Evolutionary conservation across 2,329 filamentous ascomycete species (phyloP).

Genomic region (Alternaria sp.): DNA sequence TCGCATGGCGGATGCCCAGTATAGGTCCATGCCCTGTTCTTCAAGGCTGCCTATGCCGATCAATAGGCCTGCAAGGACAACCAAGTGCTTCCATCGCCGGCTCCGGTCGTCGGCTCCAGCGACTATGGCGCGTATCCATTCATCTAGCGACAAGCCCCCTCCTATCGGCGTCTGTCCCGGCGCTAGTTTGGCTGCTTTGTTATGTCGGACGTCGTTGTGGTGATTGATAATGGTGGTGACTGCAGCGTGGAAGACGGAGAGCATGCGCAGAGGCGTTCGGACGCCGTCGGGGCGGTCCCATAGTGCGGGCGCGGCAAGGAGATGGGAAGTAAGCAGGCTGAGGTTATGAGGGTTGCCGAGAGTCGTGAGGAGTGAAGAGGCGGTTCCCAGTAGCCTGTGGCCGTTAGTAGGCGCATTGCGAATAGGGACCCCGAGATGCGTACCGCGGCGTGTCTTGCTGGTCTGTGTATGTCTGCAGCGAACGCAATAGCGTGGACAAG

Average conservation of each 20-base stretch:
- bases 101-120: constrained; percentile 68
- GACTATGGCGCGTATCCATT: constrained; percentile 67
- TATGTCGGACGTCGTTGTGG: constrained; percentile 49
- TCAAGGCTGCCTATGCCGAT: constrained; percentile 69
- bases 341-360: constrained; percentile 80
- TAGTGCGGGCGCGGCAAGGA: constrained; percentile 74
- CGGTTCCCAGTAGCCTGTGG: constrained; percentile 66
- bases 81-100: constrained; percentile 80
- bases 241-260: constrained; percentile 76
- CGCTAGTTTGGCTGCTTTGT: constrained; percentile 37
- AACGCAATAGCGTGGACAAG: constrained; percentile 71
- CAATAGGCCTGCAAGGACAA: constrained; percentile 81
- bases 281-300: constrained; percentile 71
- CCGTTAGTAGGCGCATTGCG: constrained; percentile 34
- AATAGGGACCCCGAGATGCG: constrained; percentile 22
- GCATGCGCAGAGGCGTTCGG: constrained; percentile 69
- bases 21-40: constrained; percentile 62
- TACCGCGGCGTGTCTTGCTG: constrained; percentile 68
- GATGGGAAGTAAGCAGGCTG: constrained; percentile 74
- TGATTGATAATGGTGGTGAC: constrained; percentile 64
- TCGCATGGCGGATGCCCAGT: constrained; percentile 68
- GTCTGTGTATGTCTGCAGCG: constrained; percentile 66
- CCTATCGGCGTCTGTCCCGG: constrained; percentile 46
- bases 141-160: constrained; percentile 62
- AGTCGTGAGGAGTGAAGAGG: constrained; percentile 71